Conservation (phyloP, 148 eudicot genomes). For the Heliosperma pusillum region DNA sequence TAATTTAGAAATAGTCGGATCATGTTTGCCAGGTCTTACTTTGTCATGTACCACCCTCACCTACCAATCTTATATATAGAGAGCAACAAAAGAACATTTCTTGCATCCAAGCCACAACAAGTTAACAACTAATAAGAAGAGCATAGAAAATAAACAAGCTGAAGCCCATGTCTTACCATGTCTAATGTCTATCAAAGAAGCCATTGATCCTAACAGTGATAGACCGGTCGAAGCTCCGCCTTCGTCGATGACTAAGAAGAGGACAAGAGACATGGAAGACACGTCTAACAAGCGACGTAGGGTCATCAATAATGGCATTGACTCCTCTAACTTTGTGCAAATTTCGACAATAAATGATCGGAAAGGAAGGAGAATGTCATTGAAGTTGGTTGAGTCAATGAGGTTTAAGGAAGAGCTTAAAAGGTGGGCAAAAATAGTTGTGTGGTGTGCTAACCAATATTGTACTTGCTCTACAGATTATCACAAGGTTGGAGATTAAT, state of each 20-base stretch:
- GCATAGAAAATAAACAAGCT: not conserved
- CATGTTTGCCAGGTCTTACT: too few species aligned
- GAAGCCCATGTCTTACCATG: not conserved
- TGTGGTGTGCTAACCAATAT: not conserved
- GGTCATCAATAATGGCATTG: not conserved
- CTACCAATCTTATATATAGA: too few species aligned
- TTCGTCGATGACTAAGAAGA: not conserved
- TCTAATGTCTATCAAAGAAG: not conserved
- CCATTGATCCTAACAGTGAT: not conserved
- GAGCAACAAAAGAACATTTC: too few species aligned
- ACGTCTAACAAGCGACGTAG: not conserved
- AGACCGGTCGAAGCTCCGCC: not conserved
- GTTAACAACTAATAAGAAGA: not conserved
- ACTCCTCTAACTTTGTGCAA: not conserved
- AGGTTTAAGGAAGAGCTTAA: slow-evolving; percentile 2
- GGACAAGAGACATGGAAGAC: not conserved
- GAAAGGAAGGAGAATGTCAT: not conserved
- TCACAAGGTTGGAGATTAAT: not conserved
- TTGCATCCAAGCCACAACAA: too few species aligned
- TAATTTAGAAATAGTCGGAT: too few species aligned
- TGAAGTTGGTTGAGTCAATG: slow-evolving; percentile 1
- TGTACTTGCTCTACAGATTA: not conserved
- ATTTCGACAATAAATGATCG: not conserved
- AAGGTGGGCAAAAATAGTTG: not conserved
- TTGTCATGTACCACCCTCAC: too few species aligned